Conservation (phyloP, 768 basidiomycete species). For the Hypsizygus marmoreus region DNA sequence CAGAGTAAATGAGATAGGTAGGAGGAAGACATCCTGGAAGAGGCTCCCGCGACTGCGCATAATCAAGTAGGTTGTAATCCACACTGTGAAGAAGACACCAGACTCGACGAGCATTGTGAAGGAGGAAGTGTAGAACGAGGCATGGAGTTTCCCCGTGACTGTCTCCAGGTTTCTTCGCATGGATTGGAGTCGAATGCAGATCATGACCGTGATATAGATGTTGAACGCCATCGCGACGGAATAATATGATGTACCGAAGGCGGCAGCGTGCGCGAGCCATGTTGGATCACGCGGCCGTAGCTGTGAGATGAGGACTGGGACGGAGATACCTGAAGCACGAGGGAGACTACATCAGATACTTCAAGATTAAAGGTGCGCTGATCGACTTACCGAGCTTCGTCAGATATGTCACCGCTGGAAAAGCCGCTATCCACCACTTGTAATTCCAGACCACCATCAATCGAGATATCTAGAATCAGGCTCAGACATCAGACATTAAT, state of each 20-base stretch:
- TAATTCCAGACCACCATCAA: slow-evolving; percentile 36
- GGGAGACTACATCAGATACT: background rate
- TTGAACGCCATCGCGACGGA: slow-evolving; percentile 33
- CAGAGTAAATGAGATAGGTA: slow-evolving; percentile 30
- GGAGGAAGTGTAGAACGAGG: slow-evolving; percentile 37
- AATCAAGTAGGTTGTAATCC: slow-evolving; percentile 32
- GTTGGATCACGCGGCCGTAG: slow-evolving; percentile 15
- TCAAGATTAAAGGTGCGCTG: background rate
- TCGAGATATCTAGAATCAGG: slow-evolving; percentile 34
- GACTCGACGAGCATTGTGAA: slow-evolving; percentile 41
- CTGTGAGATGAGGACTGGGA: slow-evolving; percentile 32
- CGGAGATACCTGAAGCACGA: slow-evolving; percentile 28
- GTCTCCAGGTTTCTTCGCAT: slow-evolving; percentile 34
- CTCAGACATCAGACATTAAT: background rate
- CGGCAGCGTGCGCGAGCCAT: slow-evolving; percentile 14
- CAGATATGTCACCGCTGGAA: slow-evolving; percentile 32
- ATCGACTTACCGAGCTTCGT: slow-evolving; percentile 30
- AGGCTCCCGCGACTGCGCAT: slow-evolving; percentile 22
- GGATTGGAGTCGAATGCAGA: slow-evolving; percentile 31
- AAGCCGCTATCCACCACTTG: slow-evolving; percentile 26
- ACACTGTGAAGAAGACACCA: slow-evolving; percentile 38
- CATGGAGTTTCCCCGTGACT: slow-evolving; percentile 35
- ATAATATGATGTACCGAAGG: slow-evolving; percentile 27
- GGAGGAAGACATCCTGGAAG: slow-evolving; percentile 31
- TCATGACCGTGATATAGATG: slow-evolving; percentile 27